Evolutionary conservation across 78 protist genomes (phyloP), one percentile per base, ranked within the genome.

Genomic region (Thecamonas trahens): DNA sequence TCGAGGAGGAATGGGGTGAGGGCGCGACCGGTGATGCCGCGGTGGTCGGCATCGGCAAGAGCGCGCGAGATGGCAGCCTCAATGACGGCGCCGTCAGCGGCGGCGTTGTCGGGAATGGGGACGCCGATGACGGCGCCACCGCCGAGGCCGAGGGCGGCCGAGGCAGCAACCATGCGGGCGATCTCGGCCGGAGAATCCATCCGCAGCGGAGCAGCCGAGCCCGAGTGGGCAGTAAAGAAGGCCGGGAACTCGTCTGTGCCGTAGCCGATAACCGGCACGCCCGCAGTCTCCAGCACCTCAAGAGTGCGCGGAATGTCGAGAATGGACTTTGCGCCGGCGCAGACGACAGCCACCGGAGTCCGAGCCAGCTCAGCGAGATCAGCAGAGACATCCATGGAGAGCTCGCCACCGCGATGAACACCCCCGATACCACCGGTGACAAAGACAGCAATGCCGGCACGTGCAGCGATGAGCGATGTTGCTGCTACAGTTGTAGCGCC

Each of bases 401-500:
- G 39, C 26, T 78, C 57, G 18, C 15, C 86, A 17, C 65, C 80
- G 11, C 91, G 64, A 55, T 86, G 94, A 13, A 90, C 84, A 1
- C 77, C 94, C 35, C 86, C 87, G 26, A 93, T 54, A 26, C 99
- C 99, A 22, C 99, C 99, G 2, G 99, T 97, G 11, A 82, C 97
- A 28, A 93, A 92, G 7, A 91, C 79, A 1, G 3, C 24, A 1
- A 90, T 85, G 44, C 90, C 86, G 1, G 74, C 87, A n/a, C 2
- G 11, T 4, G 2, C 22, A 6, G 26, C n/a, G 38, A 1, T 0
- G 3, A 29, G 73, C 35, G 7, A 61, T n/a, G 94, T 91, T 92
- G 0, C 99, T 97, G 6, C 88, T 2, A 97, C 99, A 1, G 99
- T 97, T 4, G 98, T 95, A 1, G 96, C 88, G 15, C 97, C 98